These are phyloP conservation scores for Geranium rotundifolium DNA, from an alignment of 345 rosid species.

Conservation along the genomic window DNA sequence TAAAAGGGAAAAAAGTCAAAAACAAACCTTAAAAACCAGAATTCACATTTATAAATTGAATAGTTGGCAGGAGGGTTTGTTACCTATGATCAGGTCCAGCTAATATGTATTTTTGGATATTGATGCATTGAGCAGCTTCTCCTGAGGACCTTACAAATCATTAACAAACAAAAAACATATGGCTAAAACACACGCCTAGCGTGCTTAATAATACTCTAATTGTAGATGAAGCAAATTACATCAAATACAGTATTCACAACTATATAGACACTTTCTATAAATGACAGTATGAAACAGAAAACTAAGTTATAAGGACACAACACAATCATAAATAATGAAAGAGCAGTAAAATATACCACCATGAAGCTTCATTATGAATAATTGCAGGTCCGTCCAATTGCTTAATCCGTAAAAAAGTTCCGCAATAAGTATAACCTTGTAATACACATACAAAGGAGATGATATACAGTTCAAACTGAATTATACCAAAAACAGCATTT, in stretches of 20 bases:
- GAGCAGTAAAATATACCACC: constrained; percentile 35
- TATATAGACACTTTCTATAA: no score
- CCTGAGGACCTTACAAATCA: constrained; percentile 32
- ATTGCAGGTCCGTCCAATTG: constrained; percentile 45
- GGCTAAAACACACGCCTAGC: neutral
- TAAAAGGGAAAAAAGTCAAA: neutral
- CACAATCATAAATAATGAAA: neutral
- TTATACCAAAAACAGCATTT: neutral
- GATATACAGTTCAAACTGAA: neutral
- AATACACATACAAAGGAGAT: neutral
- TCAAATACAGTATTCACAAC: no score
- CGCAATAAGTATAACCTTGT: constrained; percentile 20
- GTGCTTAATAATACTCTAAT: no score
- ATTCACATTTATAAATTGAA: constrained; percentile 3
- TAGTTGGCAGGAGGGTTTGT: constrained; percentile 21
- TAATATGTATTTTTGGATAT: constrained; percentile 28
- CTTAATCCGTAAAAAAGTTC: constrained; percentile 46
- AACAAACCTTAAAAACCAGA: neutral
- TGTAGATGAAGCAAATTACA: no score
- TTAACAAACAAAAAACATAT: constrained; percentile 15
- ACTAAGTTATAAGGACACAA: neutral
- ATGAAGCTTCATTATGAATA: constrained; percentile 44
- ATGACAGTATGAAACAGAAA: neutral
- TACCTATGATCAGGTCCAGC: constrained; percentile 64
- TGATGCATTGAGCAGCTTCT: constrained; percentile 50